phyloP scores from a whole-genome alignment of 148 eudicot species.

The Persicaria maculosa region DNA sequence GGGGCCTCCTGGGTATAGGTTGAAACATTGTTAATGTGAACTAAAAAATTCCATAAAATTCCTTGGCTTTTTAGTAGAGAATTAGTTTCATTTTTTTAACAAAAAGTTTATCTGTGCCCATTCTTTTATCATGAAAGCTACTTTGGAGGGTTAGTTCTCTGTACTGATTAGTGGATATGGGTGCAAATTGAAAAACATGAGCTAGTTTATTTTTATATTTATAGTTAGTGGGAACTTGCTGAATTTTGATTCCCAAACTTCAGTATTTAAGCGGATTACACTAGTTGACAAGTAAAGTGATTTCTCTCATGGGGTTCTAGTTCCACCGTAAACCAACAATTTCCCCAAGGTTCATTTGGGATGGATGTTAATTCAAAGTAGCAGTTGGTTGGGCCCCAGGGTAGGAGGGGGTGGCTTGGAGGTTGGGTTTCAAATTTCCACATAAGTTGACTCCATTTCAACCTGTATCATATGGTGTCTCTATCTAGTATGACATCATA shows the following conservation, averaged over 20 bases:
- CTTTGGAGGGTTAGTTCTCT: not conserved
- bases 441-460: not conserved
- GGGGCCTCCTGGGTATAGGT: not conserved
- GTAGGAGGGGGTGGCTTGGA: not conserved
- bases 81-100: not conserved
- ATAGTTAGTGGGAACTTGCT: slow-evolving; percentile 2
- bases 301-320: not conserved
- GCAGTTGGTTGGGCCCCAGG: slow-evolving; percentile 1
- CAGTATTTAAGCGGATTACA: not conserved
- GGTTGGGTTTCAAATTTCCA: not conserved
- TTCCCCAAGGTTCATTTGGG: not conserved
- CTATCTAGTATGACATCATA: not conserved
- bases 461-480: not conserved
- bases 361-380: not conserved
- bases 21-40: not conserved
- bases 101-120: not conserved
- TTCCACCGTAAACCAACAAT: not conserved
- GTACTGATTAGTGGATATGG: not conserved
- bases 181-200: not conserved
- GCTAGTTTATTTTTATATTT: not conserved
- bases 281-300: not conserved
- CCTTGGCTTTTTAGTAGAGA: no score
- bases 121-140: not conserved
- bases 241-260: slow-evolving; percentile 4
- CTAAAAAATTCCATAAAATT: not conserved